Conservation (phyloP, 306 rosid species). For the Leucaena leucocephala region DNA sequence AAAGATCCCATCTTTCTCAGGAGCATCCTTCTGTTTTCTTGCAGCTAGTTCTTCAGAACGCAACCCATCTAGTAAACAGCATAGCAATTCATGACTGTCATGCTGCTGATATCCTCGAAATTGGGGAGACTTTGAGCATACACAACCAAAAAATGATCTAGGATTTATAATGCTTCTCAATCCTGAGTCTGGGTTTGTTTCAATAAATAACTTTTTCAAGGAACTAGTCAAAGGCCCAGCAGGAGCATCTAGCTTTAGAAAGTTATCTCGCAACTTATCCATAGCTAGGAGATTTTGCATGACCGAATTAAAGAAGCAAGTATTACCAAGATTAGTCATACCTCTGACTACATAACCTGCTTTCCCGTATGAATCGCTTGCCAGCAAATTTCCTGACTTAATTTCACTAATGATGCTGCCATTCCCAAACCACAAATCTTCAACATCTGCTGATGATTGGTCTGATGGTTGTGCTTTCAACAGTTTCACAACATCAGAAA, state of each 20-base stretch:
- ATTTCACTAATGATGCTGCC: constrained; percentile 59
- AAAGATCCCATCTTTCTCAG: constrained; percentile 50
- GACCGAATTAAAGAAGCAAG: constrained; percentile 94
- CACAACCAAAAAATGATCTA: constrained; percentile 72
- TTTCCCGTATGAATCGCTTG: constrained; percentile 49
- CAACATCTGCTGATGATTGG: constrained; percentile 47
- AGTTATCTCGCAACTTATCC: constrained; percentile 61
- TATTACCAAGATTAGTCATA: constrained; percentile 85
- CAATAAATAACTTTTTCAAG: constrained; percentile 74
- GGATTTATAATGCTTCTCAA: constrained; percentile 71
- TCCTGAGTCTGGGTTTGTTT: constrained; percentile 65
- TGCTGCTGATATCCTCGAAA: constrained; percentile 94
- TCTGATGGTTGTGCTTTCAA: constrained; percentile 52
- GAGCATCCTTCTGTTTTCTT: constrained; percentile 56
- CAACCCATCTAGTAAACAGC: constrained; percentile 84
- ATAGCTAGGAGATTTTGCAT: constrained; percentile 87
- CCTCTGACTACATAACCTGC: constrained; percentile 75
- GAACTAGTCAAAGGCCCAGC: constrained; percentile 72
- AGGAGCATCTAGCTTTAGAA: constrained; percentile 58
- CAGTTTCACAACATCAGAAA: constrained; percentile 65
- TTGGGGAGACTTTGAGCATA: constrained; percentile 87
- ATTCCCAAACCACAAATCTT: constrained; percentile 49
- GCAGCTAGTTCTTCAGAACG: constrained; percentile 70
- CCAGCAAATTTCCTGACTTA: constrained; percentile 44
- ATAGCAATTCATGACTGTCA: constrained; percentile 93